Evolutionary conservation across 2,329 filamentous ascomycete species (phyloP), one percentile per base, ranked within the genome.

Genomic region (Decorospora gaudefroyi): DNA sequence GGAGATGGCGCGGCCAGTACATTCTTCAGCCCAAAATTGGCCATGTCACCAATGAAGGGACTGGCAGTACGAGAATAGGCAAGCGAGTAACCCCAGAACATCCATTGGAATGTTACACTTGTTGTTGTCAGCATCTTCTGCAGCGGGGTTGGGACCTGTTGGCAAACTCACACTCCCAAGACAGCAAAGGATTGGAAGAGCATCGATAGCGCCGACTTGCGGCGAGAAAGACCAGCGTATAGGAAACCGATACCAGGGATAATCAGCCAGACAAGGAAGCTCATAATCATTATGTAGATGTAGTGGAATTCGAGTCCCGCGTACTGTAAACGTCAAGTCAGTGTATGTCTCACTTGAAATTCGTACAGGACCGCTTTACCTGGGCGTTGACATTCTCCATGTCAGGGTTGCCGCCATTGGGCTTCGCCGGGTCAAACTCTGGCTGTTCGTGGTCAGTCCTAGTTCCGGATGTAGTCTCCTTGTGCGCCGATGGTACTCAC

Each of bases 161-260:
- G 11, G 8, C 15, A 9, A 4, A 62, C 64, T 62, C 49, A 72
- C 58, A 83, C 77, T 28, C 78, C 76, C 21, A 74, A 73, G 26
- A 84, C 77, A 65, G 83, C 76, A 22, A 85, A 70, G 6, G 77
- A 79, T 61, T 85, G 83, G 67, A 85, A 86, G 2, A 86, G 72
- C 34, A 86, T 71, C 3, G 81, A 71, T 18, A 86, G 71, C 4
- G 82, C 78, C 10, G 80, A 83, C 69, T 85, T 86, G 52, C 82
- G 74, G 22, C 81, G 76, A 4, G 82, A 77, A 18, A 86, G 75
- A 40, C 83, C 83, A 43, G 81, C 79, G 67, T 86, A 86, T 1
- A 86, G 71, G 6, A 86, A 74, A 33, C 82, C 83, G 53, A 86
- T 82, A 13, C 82, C 83, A 0, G 83, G 83, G 43, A 85, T 83